Evolutionary conservation across 805 yeast genomes (phyloP).

Genomic region (Saccharomycopsis sp.): DNA sequence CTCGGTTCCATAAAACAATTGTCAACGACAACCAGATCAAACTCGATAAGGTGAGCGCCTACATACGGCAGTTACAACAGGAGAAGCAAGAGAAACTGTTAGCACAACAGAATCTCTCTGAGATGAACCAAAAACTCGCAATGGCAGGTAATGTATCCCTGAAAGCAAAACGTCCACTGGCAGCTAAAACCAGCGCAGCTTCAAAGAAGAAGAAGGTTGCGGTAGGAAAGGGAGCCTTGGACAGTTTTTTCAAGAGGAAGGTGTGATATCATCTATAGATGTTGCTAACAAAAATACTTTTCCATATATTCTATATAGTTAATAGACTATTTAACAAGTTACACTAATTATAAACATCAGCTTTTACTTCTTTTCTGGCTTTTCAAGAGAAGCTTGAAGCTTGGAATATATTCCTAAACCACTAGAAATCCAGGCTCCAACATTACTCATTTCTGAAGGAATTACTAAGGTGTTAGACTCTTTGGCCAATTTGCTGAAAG

Average conservation of each 20-base stretch:
- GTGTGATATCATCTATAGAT: background rate
- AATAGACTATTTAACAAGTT: background rate
- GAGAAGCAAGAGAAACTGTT: background rate
- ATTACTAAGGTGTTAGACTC: constrained; percentile 72
- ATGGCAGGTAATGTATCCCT: constrained; percentile 25
- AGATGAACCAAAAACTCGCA: constrained; percentile 26
- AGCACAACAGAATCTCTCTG: constrained; percentile 23
- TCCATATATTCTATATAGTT: too few relatives aligned
- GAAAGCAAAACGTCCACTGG: constrained; percentile 28
- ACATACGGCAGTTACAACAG: background rate
- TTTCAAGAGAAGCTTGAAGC: constrained; percentile 28
- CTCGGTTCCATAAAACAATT: background rate
- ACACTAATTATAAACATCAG: background rate
- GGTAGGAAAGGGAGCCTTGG: constrained; percentile 64
- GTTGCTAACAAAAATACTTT: background rate
- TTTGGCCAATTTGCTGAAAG: constrained; percentile 77
- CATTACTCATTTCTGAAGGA: constrained; percentile 70
- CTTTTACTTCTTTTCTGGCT: background rate
- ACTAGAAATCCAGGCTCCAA: constrained; percentile 67
- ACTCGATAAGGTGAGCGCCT: constrained; percentile 16
- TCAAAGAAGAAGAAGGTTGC: constrained; percentile 35
- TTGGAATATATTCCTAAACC: constrained; percentile 68
- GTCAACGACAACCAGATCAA: background rate
- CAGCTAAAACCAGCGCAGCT: constrained; percentile 25
- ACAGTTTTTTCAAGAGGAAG: constrained; percentile 51